Base-by-base conservation (phyloP, 768 basidiomycete species). In the Boletus rubroflammeus region DNA sequence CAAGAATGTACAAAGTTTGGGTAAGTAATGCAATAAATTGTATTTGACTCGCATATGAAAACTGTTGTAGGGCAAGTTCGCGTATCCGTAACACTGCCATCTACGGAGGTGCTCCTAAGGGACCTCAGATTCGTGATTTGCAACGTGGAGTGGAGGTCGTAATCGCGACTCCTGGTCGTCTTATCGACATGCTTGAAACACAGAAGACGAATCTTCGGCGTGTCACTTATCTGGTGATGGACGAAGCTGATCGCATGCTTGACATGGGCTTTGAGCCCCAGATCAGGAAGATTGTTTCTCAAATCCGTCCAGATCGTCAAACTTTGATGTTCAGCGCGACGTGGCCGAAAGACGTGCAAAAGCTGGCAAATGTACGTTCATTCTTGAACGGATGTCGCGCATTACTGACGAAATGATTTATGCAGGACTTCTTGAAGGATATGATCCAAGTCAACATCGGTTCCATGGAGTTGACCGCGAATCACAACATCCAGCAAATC, bases 251-350 rank as follows among this genome's bases (percentile, higher is more conserved):
- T 77, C 92, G 97, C 67, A 99, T 99, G 97, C 82, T 99, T 59
- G 97, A 99, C 78, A 99, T 99, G 97, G 97, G 97, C 80, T 99
- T 99, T 76, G 97, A 99, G 76, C 97, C 97, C 50, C 97, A 99
- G 72, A 98, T 99, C 69, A 82, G 95, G 68, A 98, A 98, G 77
- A 98, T 99, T 60, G 91, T 98, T 61, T 79, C 86, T 62, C 97
- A 99, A 73, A 95, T 99, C 67, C 86, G 97, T 38, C 97, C 97
- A 40, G 97, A 99, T 77, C 84, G 97, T 65, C 97, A 99, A 69
- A 99, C 97, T 1, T 81, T 98, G 61, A 97, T 99, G 86, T 99
- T 99, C 80, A 97, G 93, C 50, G 97, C 97, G 13, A 99, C 97
- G 7, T 99, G 97, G 97, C 97, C 97, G 14, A 98, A 98, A 74